Conservation (phyloP, 192 early-diverging fungal species). For the Phlyctochytrium arcticum region DNA sequence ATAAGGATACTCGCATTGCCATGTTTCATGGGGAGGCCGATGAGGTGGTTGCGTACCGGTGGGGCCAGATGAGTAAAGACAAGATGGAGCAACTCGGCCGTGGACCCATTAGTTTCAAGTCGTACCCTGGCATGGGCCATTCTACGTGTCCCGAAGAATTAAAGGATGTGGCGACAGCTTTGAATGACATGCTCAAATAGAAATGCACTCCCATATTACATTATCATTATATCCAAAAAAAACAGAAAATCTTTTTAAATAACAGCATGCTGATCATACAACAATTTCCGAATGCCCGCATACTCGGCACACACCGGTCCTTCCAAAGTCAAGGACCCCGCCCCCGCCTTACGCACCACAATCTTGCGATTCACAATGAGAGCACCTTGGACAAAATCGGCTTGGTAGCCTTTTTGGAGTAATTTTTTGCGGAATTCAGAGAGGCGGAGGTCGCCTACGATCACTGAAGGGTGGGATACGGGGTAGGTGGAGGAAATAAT, state of each 20-base stretch:
- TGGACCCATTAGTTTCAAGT: slow-evolving; percentile 74
- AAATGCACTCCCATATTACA: background rate
- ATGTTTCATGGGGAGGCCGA: slow-evolving; percentile 83
- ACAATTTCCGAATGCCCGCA: slow-evolving; percentile 61
- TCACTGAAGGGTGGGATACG: slow-evolving; percentile 57
- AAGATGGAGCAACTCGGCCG: slow-evolving; percentile 49
- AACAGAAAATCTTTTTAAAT: slow-evolving; percentile 44
- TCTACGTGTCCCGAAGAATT: slow-evolving; percentile 65
- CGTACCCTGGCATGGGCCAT: slow-evolving; percentile 81
- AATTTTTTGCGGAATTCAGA: slow-evolving; percentile 75
- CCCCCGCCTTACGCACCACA: slow-evolving; percentile 40
- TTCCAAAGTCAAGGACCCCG: slow-evolving; percentile 49
- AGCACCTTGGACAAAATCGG: slow-evolving; percentile 80
- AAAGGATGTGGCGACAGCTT: slow-evolving; percentile 61
- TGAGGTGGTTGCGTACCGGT: slow-evolving; percentile 63
- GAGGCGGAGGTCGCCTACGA: slow-evolving; percentile 83
- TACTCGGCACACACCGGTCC: slow-evolving; percentile 64
- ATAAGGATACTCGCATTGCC: slow-evolving; percentile 67
- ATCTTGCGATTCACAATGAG: slow-evolving; percentile 74
- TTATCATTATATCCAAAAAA: background rate
- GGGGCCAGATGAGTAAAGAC: slow-evolving; percentile 65
- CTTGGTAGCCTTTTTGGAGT: slow-evolving; percentile 64
- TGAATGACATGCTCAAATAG: slow-evolving; percentile 32
- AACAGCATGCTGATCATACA: slow-evolving; percentile 73
- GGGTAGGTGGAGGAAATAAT: slow-evolving; percentile 40